Conservation (phyloP, 441 rosid species). For the Eruca vesicaria region DNA sequence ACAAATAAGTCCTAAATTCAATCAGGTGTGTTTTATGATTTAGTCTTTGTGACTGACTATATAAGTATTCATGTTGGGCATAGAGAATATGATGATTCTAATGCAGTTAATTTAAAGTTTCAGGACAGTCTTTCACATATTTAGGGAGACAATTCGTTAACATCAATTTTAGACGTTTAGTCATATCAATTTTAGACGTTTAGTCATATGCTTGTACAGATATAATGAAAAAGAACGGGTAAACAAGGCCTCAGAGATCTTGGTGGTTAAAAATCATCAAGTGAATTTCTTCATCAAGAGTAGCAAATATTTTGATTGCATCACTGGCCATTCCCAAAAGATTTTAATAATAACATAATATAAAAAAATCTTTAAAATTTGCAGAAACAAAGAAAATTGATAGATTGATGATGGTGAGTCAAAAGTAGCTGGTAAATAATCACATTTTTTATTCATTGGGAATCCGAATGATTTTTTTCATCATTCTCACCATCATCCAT, state of each 20-base stretch:
- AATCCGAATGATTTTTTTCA: constrained; percentile 40
- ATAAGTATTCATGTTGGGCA: too few species aligned
- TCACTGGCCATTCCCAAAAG: constrained; percentile 45
- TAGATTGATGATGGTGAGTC: constrained; percentile 25
- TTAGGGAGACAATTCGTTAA: too few species aligned
- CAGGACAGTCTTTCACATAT: too few species aligned
- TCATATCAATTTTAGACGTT: too few species aligned
- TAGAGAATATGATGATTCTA: too few species aligned
- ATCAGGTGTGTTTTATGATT: too few species aligned
- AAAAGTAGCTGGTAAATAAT: constrained; percentile 39
- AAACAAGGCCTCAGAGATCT: constrained; percentile 53
- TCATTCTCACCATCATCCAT: constrained; percentile 27
- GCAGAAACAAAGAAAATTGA: background rate
- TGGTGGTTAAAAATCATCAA: constrained; percentile 65
- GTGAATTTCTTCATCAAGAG: constrained; percentile 51
- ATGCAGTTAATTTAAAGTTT: too few species aligned
- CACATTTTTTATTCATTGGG: constrained; percentile 30
- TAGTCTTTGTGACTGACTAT: too few species aligned
- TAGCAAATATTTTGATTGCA: constrained; percentile 63
- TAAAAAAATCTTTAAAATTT: background rate
- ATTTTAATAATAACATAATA: background rate
- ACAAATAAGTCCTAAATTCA: too few species aligned
- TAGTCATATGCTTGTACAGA: too few species aligned
- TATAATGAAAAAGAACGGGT: background rate
- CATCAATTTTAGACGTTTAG: too few species aligned